A percentile compares a stretch with the other conserved stretches of the same genome.
These are phyloP conservation scores for Colletotrichum endophyticum DNA, from an alignment of 2,329 filamentous ascomycete species.

Conservation along the genomic window DNA sequence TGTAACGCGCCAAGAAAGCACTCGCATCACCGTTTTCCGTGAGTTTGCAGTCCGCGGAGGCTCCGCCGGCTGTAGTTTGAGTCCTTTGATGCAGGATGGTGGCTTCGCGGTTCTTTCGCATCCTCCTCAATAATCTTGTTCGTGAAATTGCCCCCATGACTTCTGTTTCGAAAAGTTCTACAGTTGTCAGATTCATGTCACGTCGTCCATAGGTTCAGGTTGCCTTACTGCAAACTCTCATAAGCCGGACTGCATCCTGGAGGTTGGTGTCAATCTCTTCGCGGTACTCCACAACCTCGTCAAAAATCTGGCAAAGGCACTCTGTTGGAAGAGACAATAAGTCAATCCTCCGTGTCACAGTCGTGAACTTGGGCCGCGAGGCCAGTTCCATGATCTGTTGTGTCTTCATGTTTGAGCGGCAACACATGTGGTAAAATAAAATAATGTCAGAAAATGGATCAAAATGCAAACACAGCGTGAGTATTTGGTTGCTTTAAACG, in stretches of 20 bases:
- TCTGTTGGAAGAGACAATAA: background rate
- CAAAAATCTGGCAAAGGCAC: background rate
- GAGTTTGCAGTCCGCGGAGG: background rate
- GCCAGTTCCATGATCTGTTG: background rate
- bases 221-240: background rate
- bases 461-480: background rate
- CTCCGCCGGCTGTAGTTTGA: background rate
- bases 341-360: rapidly evolving
- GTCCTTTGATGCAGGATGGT: background rate
- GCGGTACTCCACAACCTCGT: background rate
- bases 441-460: rapidly evolving
- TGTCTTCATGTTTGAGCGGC: background rate
- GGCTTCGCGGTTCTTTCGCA: background rate
- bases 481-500: background rate
- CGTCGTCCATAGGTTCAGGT: background rate
- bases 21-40: background rate
- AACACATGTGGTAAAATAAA: background rate
- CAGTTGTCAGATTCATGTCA: background rate
- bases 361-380: background rate
- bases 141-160: background rate
- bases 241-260: background rate
- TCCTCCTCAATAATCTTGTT: background rate
- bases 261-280: background rate
- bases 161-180: background rate
- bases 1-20: background rate